Evolutionary conservation across 208 protist species (phyloP).

Genomic region (Leishmania arabica): DNA sequence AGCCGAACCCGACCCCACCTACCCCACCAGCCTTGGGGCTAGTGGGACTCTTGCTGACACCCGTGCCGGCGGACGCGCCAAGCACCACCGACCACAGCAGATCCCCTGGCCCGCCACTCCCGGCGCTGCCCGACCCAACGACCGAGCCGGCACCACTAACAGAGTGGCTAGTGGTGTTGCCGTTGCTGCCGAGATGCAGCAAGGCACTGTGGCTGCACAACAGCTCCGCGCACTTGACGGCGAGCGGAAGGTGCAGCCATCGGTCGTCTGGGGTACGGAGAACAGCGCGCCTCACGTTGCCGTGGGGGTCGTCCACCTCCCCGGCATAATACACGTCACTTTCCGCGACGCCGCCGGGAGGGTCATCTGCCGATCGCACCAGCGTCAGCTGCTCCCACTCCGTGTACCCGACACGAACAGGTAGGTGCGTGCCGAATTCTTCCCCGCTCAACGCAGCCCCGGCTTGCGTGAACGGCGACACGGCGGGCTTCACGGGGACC

Average conservation of each 20-base stretch:
- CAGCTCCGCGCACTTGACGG: slow-evolving; percentile 64
- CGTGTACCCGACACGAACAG: slow-evolving; percentile 39
- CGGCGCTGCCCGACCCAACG: slow-evolving; percentile 11
- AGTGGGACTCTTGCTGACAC: slow-evolving; percentile 3
- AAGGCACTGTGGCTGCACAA: slow-evolving; percentile 49
- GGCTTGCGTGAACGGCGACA: slow-evolving; percentile 1
- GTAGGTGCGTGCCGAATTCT: slow-evolving; percentile 1
- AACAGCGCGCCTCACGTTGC: slow-evolving; percentile 30
- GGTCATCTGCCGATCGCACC: slow-evolving; percentile 2
- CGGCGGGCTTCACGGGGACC: background rate
- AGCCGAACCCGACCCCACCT: background rate
- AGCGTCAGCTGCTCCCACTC: slow-evolving; percentile 57
- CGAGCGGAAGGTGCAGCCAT: slow-evolving; percentile 79
- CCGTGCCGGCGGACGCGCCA: slow-evolving; percentile 7
- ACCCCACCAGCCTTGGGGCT: slow-evolving; percentile 1
- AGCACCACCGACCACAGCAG: slow-evolving; percentile 18
- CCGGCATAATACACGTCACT: slow-evolving; percentile 18
- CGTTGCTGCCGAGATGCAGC: slow-evolving; percentile 61
- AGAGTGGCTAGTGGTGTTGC: slow-evolving; percentile 19
- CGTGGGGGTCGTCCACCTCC: slow-evolving; percentile 27
- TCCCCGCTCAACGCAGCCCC: background rate
- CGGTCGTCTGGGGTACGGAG: slow-evolving; percentile 58
- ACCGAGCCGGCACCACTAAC: slow-evolving; percentile 9
- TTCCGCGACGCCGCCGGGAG: background rate
- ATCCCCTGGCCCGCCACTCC: slow-evolving; percentile 20